Conservation (phyloP, 257 asterid species). For the Linderniella brevidens region DNA sequence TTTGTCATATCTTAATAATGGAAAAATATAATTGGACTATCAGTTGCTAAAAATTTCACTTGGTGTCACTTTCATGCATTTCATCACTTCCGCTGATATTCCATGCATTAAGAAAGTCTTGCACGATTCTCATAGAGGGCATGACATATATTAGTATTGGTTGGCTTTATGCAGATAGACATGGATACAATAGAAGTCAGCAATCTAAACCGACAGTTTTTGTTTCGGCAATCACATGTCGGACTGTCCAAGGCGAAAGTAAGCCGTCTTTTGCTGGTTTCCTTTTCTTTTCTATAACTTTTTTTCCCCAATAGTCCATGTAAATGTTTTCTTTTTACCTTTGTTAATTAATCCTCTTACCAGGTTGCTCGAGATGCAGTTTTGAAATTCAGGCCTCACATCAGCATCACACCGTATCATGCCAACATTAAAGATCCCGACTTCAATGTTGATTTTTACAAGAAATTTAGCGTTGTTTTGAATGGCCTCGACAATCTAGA, state of each 20-base stretch:
- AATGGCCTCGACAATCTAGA: conserved; percentile 97
- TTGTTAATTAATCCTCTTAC: not conserved
- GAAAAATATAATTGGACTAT: too few relatives aligned
- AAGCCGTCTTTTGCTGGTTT: conserved; percentile 17
- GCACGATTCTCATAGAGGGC: too few relatives aligned
- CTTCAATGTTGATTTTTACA: conserved; percentile 86
- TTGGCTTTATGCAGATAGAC: conserved; percentile 49
- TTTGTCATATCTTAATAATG: too few relatives aligned
- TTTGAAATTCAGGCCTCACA: conserved; percentile 73
- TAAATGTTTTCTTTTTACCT: conserved; percentile 11
- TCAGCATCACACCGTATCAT: conserved; percentile 81
- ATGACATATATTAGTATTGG: too few relatives aligned
- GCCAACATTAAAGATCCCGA: conserved; percentile 83
- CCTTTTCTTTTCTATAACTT: conserved; percentile 4
- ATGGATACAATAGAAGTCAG: conserved; percentile 99
- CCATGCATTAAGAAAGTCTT: too few relatives aligned
- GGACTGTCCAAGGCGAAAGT: conserved; percentile 97
- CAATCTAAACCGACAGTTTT: conserved; percentile 90
- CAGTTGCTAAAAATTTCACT: too few relatives aligned
- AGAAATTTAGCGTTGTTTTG: conserved; percentile 74
- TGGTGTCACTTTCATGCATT: too few relatives aligned
- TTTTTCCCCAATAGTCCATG: conserved; percentile 11
- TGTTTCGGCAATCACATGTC: conserved; percentile 89
- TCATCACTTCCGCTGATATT: too few relatives aligned
- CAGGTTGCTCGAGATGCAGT: conserved; percentile 99